A percentile compares a stretch with the other conserved stretches of the same genome.
phyloP scores from a whole-genome alignment of 768 basidiomycete species.

The Hygrophorus russula region DNA sequence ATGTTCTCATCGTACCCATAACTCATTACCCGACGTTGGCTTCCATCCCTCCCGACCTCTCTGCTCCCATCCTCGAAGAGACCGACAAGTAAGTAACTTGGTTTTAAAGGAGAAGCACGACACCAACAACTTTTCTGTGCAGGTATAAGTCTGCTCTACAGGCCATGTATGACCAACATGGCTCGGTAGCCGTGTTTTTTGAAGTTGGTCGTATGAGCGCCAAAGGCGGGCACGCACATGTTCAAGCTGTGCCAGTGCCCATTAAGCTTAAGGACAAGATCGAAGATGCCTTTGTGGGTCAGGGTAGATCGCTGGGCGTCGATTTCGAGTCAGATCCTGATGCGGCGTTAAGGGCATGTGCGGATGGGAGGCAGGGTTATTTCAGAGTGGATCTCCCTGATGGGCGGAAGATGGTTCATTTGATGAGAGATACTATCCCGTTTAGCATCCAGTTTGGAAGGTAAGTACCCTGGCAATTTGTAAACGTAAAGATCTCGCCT shows the following conservation, averaged over 20 bases:
- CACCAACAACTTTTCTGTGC: neutral
- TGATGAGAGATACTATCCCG: conserved; percentile 64
- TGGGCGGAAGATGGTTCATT: conserved; percentile 76
- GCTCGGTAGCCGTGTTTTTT: conserved; percentile 63
- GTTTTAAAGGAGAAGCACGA: neutral
- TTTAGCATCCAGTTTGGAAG: conserved; percentile 93
- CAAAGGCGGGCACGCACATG: conserved; percentile 90
- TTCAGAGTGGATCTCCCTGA: conserved; percentile 87
- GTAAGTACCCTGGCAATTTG: conserved; percentile 31
- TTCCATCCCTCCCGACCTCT: conserved; percentile 71
- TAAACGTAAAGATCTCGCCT: neutral
- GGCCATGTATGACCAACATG: conserved; percentile 60
- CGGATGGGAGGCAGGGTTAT: conserved; percentile 58
- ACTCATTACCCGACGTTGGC: conserved; percentile 85
- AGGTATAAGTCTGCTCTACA: conserved; percentile 76
- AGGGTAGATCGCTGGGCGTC: conserved; percentile 55
- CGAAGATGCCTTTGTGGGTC: conserved; percentile 59
- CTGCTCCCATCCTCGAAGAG: conserved; percentile 67
- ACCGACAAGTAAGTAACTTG: conserved; percentile 49
- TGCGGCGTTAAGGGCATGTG: conserved; percentile 41
- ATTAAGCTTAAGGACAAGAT: conserved; percentile 47
- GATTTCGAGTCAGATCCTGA: conserved; percentile 69
- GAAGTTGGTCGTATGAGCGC: conserved; percentile 78
- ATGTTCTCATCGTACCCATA: conserved; percentile 89
- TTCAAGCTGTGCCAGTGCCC: conserved; percentile 80